Percentiles rank a stretch among this genome's conserved stretches.
These are phyloP conservation scores for Colletotrichum trifolii DNA, from an alignment of 2,329 filamentous ascomycete species.

Conservation along the genomic window DNA sequence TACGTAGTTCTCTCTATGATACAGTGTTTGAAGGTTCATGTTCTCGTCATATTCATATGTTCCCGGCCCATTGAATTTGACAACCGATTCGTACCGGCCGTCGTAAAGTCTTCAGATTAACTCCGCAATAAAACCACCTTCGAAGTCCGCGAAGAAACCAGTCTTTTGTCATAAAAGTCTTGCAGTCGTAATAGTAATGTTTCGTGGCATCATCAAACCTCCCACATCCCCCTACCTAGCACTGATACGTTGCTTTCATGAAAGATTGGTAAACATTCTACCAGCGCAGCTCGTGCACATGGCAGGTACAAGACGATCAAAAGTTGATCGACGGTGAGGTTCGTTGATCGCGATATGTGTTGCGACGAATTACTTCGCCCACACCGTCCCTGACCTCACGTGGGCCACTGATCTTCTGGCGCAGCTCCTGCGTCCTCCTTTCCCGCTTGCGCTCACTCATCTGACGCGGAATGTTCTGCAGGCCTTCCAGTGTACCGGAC, in stretches of 20 bases:
- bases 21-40: slow-evolving; percentile 15
- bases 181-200: slow-evolving; percentile 31
- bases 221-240: neutral
- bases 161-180: slow-evolving; percentile 29
- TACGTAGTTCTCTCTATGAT: slow-evolving; percentile 32
- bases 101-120: slow-evolving; percentile 12
- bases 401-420: slow-evolving; percentile 70
- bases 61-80: neutral
- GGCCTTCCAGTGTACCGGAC: slow-evolving; percentile 61
- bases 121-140: neutral
- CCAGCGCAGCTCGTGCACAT: neutral
- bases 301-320: slow-evolving; percentile 24
- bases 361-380: slow-evolving; percentile 64
- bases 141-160: slow-evolving; percentile 14
- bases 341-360: slow-evolving; percentile 48
- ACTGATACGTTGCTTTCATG: neutral
- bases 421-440: slow-evolving; percentile 67
- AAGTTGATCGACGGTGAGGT: slow-evolving; percentile 22
- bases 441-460: slow-evolving; percentile 69
- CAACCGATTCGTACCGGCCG: slow-evolving; percentile 18
- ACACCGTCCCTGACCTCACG: slow-evolving; percentile 68
- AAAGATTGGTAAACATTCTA: slow-evolving; percentile 7
- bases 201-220: slow-evolving; percentile 29
- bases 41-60: slow-evolving; percentile 26
- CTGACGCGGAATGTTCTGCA: slow-evolving; percentile 64